phyloP scores from a whole-genome alignment of 2,329 filamentous ascomycete species.

The Dactylella cylindrospora region DNA sequence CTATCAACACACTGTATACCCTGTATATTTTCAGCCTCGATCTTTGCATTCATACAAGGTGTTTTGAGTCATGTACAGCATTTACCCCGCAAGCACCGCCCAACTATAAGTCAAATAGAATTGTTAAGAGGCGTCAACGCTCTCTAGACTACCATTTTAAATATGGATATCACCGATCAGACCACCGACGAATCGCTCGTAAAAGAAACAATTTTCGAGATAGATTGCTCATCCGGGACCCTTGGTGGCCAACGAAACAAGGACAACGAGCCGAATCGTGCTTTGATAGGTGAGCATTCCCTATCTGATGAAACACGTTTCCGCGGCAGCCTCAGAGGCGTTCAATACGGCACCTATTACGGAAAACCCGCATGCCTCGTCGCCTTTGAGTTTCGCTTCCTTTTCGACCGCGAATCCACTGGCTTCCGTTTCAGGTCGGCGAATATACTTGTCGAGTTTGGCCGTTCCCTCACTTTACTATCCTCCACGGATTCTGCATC shows the following conservation, averaged over 20 bases:
- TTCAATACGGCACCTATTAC: constrained; percentile 3
- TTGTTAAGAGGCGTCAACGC: no score
- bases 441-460: neutral
- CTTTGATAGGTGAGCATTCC: neutral
- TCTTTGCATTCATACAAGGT: no score
- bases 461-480: neutral
- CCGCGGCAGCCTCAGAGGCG: neutral
- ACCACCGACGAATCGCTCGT: neutral
- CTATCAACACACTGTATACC: no score
- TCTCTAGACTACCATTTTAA: no score
- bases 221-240: neutral
- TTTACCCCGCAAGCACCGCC: no score
- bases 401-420: neutral
- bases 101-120: no score
- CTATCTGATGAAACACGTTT: neutral
- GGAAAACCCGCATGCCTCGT: constrained; percentile 2
- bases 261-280: neutral
- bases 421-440: neutral
- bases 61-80: no score
- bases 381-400: neutral
- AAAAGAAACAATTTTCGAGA: neutral
- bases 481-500: neutral
- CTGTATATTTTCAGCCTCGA: no score
- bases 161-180: no score
- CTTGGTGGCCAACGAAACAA: neutral